These are phyloP conservation scores for Phytophthora tubulina DNA, from an alignment of 352 stramenopile species.

Conservation along the genomic window DNA sequence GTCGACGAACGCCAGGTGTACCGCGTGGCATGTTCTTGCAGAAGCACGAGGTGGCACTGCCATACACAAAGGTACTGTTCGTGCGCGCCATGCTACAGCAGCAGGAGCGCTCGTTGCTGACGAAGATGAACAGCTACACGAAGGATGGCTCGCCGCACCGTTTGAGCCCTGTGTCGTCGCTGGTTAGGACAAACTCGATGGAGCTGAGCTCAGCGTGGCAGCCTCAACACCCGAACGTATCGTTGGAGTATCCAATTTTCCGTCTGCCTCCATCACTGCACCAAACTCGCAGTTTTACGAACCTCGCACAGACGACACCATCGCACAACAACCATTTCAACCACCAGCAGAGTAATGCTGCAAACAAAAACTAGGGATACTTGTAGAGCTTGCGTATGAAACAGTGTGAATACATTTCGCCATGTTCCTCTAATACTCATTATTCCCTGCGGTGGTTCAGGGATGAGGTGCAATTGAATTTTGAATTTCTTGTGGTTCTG, in stretches of 20 bases:
- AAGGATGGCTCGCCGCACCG: constrained; percentile 33
- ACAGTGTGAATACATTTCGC: constrained; percentile 5
- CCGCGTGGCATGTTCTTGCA: constrained; percentile 78
- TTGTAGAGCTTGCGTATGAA: constrained; percentile 4
- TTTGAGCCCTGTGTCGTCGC: constrained; percentile 29
- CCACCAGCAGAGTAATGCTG: constrained; percentile 14
- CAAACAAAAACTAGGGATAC: constrained; percentile 15
- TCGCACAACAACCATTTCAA: constrained; percentile 20
- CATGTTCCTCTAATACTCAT: constrained; percentile 2
- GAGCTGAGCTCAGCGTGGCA: constrained; percentile 58
- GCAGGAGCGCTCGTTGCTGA: constrained; percentile 79
- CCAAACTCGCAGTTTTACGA: constrained; percentile 50
- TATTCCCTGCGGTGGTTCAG: no score
- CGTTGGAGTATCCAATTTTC: constrained; percentile 76
- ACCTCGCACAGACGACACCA: constrained; percentile 34
- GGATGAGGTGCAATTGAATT: no score
- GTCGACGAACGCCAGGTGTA: constrained; percentile 46
- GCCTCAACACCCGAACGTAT: constrained; percentile 43
- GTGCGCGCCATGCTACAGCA: constrained; percentile 89
- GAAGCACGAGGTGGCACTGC: constrained; percentile 79
- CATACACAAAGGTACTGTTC: constrained; percentile 82
- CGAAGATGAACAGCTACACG: constrained; percentile 63
- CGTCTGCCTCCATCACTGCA: constrained; percentile 54
- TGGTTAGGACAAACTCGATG: constrained; percentile 53
- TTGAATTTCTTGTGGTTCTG: no score